These are phyloP conservation scores for Aegle marmelos DNA, from an alignment of 345 rosid genomes.

Conservation along the genomic window DNA sequence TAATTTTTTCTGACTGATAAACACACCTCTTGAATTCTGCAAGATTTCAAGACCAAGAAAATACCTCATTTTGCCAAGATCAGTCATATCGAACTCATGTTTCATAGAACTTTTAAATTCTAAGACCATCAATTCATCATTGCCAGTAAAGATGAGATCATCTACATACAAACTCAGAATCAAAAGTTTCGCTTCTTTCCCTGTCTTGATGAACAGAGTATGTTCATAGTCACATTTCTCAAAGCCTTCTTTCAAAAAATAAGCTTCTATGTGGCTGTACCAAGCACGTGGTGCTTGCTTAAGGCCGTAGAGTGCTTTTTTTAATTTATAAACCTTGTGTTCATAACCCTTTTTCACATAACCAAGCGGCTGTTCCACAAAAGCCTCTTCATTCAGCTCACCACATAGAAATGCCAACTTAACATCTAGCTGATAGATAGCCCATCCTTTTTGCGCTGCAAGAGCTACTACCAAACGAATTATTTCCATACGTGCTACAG, in stretches of 20 bases:
- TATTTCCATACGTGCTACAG: no score
- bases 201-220: neutral
- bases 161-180: neutral
- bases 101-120: neutral
- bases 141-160: neutral
- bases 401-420: no score
- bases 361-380: no score
- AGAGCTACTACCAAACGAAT: no score
- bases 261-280: neutral
- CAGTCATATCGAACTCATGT: neutral
- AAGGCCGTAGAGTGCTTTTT: neutral
- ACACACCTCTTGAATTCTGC: neutral
- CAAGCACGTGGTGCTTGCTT: neutral
- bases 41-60: neutral
- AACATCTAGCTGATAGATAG: no score
- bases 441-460: no score
- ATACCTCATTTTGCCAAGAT: neutral
- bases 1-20: neutral
- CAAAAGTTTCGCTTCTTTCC: neutral
- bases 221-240: neutral
- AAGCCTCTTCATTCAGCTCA: no score
- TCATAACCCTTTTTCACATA: no score
- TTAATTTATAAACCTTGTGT: neutral
- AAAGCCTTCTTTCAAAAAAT: neutral
- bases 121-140: neutral